Base-by-base conservation (phyloP, 75 land plant genomes). In the Azolla pinnata region DNA sequence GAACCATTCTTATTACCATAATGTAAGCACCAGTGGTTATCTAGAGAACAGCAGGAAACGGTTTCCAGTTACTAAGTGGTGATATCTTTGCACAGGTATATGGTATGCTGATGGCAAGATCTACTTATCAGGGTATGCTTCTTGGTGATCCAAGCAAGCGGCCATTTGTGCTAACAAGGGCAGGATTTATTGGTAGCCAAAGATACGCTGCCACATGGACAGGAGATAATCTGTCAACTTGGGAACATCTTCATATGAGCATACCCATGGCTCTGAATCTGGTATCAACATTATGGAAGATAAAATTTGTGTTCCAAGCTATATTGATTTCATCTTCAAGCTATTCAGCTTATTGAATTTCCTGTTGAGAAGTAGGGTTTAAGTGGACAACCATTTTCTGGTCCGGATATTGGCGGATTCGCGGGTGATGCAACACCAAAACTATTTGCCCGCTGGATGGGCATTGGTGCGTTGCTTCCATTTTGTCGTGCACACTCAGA, bases 181-280 rank as follows among this genome's bases (percentile, higher is more conserved):
- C 97, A 68, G 97, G 87, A 10, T 92, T 71, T 62, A 66, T 92
- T 38, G 97, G 97, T 47, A 81, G 96, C 59, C 97, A 92, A 65
- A 78, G 96, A 45, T 81, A 76, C 80, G 97, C 97, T 59, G 97
- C 97, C 0, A 92, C 97, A 53, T 92, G 97, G 97, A 92, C 97
- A 50, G 97, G 97, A 28, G 97, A 92, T 61, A 92, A 92, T 53
- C 79, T 84, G 21, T 79, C 97, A 64, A 92, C 67, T 29, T 92
- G 97, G 97, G 96, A 87, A 40, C 97, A 92, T 50, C 76, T 88
- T 23, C 83, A 81, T 56, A 88, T 88, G 90, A 85, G 86, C 42
- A 65, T 92, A 50, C 59, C 87, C 1, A 92, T 92, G 97, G 81
- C 82, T 17, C 66, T 92, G 68, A 87, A 88, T 57, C 65, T 92